Base-by-base conservation (phyloP, 345 rosid genomes). In the Pugionium cornutum region DNA sequence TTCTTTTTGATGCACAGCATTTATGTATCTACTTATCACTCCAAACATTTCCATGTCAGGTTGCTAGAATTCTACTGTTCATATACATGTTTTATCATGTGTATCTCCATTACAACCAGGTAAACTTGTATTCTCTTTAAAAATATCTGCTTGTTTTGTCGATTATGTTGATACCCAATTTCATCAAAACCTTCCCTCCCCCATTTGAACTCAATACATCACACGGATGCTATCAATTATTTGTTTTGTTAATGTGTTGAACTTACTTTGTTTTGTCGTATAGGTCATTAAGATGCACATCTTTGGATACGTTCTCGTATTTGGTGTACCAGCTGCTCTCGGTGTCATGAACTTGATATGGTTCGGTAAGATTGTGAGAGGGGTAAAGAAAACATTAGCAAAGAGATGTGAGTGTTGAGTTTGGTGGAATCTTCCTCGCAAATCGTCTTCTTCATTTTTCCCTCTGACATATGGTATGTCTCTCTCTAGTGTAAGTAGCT, bases 301-400 rank as follows among this genome's bases (percentile, higher is more conserved):
- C 41, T 78, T 80, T 6, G 95, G 98, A 26, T 71, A 75, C 30
- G 64, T 75, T 34, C 65, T 92, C 81, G 90, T 77, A 28, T 74
- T 79, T 9, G 73, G 72, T 4, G 98, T 89, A 77, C 98, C 98
- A 7, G 49, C 77, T 2, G 80, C 64, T n/a, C 79, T 89, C 1
- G 90, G 79, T 31, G 46, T 77, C 55, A 82, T 92, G 98, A 92
- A 92, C 83, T 69, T 92, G 79, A 68, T 86, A 75, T 92, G 96
- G 98, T 89, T 92, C 52, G 67, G 79, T 37, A 92, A 86, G 79
- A 92, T 92, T 49, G 57, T 82, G 43, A 87, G 77, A 87, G 98
- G 98, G 41, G 72, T 92, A 68, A 79, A 74, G 83, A 89, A 87
- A 81, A 87, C 92, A 45, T 61, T 92, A 76, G 80, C 89, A 7